Base-by-base conservation (phyloP, 805 yeast species). In the Metschnikowia cubensis region DNA sequence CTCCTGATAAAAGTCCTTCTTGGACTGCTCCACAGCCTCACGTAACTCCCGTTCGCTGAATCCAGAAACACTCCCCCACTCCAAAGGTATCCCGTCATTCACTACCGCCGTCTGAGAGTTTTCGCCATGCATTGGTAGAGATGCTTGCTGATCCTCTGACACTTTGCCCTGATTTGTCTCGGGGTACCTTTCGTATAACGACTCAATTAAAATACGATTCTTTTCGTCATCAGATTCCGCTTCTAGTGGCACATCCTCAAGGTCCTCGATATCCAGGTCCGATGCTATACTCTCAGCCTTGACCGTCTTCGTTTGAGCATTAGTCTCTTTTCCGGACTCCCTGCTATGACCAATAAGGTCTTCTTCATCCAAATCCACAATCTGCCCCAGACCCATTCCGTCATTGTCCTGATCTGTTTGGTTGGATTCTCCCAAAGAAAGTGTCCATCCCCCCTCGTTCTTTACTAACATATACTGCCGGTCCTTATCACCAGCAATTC, bases 401-500 rank as follows among this genome's bases (percentile, higher is more conserved):
- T 84, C 79, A 0, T 89, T 84, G 41, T 76, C 75, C 0, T 65
- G 61, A 1, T 25, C 29, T 25, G 11, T 8, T 10, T 25, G 29
- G 29, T 25, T 25, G 29, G 29, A 11, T 25, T 25, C 29, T 8
- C 56, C 57, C 35, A 91, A 69, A 0, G 92, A 81, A 41, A 91
- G 66, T 0, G 90, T 81, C 88, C 94, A 91, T 0, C 97, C 97
- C 56, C 83, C 85, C 10, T 85, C 88, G 36, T 85, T 87, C 55
- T 85, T 80, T 18, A 85, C 79, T 45, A 94, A 75, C 42, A 85
- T 79, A 60, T 94, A 94, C 53, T 84, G 84, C 52, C 83, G 75
- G 55, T 86, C 88, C 54, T 79, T 82, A 58, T 90, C 96, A 36
- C 97, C 88, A 0, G 96, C 90, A 4, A 94, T 81, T 47, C 97